These are phyloP conservation scores for Coccomyxa sp. DNA, from an alignment of 139 green algal genomes.

Conservation along the genomic window DNA sequence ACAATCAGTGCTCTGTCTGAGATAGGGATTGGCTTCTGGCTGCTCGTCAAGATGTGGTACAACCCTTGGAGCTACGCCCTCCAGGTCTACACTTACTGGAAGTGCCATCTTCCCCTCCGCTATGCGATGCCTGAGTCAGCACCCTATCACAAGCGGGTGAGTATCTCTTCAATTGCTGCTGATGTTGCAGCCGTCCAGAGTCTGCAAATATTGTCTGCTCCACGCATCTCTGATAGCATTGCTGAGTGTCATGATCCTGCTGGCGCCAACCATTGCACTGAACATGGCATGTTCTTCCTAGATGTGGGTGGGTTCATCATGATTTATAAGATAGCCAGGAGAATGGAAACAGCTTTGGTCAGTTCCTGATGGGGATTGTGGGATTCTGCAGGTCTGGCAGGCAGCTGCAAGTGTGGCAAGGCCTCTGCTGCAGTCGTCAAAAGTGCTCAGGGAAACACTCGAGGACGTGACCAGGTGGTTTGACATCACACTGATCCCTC, in stretches of 20 bases:
- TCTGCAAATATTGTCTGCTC: too few relatives aligned
- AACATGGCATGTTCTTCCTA: too few relatives aligned
- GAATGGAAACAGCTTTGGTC: too few relatives aligned
- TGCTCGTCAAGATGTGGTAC: constrained; percentile 17
- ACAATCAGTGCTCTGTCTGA: constrained; percentile 27
- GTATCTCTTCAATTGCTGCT: background rate
- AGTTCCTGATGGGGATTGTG: too few relatives aligned
- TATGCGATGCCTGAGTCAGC: constrained; percentile 19
- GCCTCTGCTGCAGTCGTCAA: constrained; percentile 12
- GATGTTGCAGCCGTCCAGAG: too few relatives aligned
- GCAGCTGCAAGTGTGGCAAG: background rate
- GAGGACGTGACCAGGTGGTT: constrained; percentile 24
- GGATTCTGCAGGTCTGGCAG: constrained; percentile 25
- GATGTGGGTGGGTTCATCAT: too few relatives aligned
- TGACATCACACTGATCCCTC: too few relatives aligned
- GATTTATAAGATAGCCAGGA: too few relatives aligned
- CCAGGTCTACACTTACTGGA: constrained; percentile 22
- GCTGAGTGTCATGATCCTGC: too few relatives aligned
- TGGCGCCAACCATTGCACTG: too few relatives aligned
- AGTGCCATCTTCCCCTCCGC: constrained; percentile 11
- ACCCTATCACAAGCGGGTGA: constrained; percentile 14
- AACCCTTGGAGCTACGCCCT: constrained; percentile 18
- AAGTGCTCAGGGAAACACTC: constrained; percentile 6
- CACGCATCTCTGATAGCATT: too few relatives aligned
- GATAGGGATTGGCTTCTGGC: constrained; percentile 23